Percentiles rank a stretch among this genome's conserved stretches.
phyloP scores from a whole-genome alignment of 2,329 filamentous ascomycete species.

The Beauveria australis region DNA sequence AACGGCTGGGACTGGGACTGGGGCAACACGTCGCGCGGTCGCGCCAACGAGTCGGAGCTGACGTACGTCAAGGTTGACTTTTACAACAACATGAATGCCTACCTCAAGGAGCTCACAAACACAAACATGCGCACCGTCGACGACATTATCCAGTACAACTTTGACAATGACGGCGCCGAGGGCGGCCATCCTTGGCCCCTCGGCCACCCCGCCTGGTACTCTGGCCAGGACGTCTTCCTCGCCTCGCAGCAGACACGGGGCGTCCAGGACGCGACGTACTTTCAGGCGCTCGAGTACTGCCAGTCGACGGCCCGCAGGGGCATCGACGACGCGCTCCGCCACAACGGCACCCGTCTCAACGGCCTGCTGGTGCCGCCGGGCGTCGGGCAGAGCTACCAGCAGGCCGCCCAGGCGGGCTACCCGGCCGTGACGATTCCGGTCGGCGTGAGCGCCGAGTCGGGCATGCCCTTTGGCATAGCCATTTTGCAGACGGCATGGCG shows the following conservation, averaged over 20 bases:
- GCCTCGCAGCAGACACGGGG: constrained; percentile 55
- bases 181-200: constrained; percentile 52
- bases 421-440: constrained; percentile 63
- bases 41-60: constrained; percentile 65
- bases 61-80: constrained; percentile 65
- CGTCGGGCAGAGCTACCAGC: constrained; percentile 58
- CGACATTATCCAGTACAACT: constrained; percentile 59
- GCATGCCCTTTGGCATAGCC: constrained; percentile 54
- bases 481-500: constrained; percentile 49
- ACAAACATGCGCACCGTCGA: constrained; percentile 51
- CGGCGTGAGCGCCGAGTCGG: constrained; percentile 43
- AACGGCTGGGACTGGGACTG: constrained; percentile 70
- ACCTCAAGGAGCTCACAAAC: constrained; percentile 55
- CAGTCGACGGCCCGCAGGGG: constrained; percentile 53
- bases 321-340: constrained; percentile 57
- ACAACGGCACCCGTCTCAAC: constrained; percentile 40
- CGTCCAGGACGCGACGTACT: constrained; percentile 56
- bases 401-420: constrained; percentile 69
- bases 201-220: constrained; percentile 53
- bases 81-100: constrained; percentile 52
- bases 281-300: constrained; percentile 55
- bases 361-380: constrained; percentile 62
- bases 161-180: constrained; percentile 56
- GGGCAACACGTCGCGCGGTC: constrained; percentile 47
- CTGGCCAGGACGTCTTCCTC: constrained; percentile 64